These are phyloP conservation scores for Entoloma clypeatum DNA, from an alignment of 1,284 basidiomycete species.

Conservation along the genomic window DNA sequence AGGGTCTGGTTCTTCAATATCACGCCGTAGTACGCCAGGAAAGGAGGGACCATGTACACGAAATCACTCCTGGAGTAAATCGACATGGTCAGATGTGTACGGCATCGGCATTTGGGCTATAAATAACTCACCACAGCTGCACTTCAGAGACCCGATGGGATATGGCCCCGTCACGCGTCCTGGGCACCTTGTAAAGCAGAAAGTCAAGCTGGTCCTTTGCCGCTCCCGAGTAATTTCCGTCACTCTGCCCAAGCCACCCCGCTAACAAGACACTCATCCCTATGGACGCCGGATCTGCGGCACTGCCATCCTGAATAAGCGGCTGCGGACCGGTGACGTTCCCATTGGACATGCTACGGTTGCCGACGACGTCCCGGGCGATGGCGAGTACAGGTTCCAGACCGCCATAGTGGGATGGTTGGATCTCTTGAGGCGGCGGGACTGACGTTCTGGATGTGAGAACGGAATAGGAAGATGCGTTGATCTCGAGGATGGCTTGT, in stretches of 20 bases:
- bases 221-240: slow-evolving; percentile 60
- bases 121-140: slow-evolving; percentile 60
- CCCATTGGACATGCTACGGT: slow-evolving; percentile 38
- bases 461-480: slow-evolving; percentile 62
- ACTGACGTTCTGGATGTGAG: slow-evolving; percentile 40
- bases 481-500: slow-evolving; percentile 68
- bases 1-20: slow-evolving; percentile 64
- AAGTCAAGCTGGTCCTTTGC: slow-evolving; percentile 72
- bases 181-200: slow-evolving; percentile 63
- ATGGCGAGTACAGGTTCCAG: slow-evolving; percentile 57
- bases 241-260: slow-evolving; percentile 59
- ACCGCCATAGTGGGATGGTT: slow-evolving; percentile 31
- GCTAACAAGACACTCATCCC: slow-evolving; percentile 80
- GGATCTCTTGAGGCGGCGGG: slow-evolving; percentile 39
- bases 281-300: slow-evolving; percentile 81
- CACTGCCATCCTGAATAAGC: slow-evolving; percentile 51
- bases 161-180: slow-evolving; percentile 72
- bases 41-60: slow-evolving; percentile 90
- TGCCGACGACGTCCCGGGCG: slow-evolving; percentile 50
- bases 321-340: slow-evolving; percentile 46
- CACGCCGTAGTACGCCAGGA: slow-evolving; percentile 86
- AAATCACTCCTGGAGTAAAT: slow-evolving; percentile 58
- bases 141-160: slow-evolving; percentile 68
- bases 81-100: background rate
- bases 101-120: background rate